Evolutionary conservation across 306 rosid genomes (phyloP).

Genomic region (Vicia faba): DNA sequence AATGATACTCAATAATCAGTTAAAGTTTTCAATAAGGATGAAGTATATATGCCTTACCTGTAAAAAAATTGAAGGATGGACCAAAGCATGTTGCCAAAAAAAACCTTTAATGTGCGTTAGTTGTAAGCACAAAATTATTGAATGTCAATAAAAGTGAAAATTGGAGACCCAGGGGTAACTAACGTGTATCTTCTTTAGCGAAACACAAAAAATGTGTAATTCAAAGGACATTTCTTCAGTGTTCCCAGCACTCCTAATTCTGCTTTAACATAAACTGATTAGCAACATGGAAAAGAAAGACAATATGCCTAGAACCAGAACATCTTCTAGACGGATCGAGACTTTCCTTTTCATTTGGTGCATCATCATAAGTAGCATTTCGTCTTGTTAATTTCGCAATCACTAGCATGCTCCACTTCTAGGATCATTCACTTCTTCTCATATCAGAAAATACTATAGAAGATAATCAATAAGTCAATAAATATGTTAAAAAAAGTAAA

Average conservation of each 20-base stretch:
- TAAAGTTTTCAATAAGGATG: too few relatives aligned
- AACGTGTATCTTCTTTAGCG: neutral
- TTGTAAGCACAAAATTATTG: neutral
- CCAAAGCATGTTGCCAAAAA: too few relatives aligned
- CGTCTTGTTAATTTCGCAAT: neutral
- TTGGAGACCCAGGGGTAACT: neutral
- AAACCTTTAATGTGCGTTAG: neutral
- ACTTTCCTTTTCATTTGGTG: neutral
- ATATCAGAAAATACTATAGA: neutral
- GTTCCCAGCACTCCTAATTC: neutral
- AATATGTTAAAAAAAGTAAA: too few relatives aligned
- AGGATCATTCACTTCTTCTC: neutral
- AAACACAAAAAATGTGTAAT: neutral
- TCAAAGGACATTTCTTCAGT: neutral
- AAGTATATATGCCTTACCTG: too few relatives aligned
- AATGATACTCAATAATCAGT: too few relatives aligned
- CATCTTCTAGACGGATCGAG: neutral
- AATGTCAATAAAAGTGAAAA: neutral
- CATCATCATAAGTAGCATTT: neutral
- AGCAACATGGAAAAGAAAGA: neutral
- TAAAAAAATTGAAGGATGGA: too few relatives aligned
- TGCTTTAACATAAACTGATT: neutral
- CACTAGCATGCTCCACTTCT: neutral
- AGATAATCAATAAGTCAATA: neutral
- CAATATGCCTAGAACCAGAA: neutral